Evolutionary conservation across 2,329 filamentous ascomycete species (phyloP).

Genomic region (Clarireedia paspali): DNA sequence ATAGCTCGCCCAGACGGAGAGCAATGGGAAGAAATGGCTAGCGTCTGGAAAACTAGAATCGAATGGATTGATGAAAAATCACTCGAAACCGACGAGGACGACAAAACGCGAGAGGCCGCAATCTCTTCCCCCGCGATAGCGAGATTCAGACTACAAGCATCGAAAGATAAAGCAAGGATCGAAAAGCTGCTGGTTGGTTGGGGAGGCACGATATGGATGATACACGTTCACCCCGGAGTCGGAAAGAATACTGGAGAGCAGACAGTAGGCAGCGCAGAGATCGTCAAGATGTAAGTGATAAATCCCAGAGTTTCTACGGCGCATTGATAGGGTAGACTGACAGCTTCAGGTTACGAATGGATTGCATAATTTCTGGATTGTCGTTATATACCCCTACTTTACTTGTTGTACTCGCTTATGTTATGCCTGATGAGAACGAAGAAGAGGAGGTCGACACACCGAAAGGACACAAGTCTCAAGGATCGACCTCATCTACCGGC

Average conservation of each 20-base stretch:
- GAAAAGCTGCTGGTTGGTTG: slow-evolving; percentile 90
- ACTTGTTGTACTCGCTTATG: slow-evolving; percentile 85
- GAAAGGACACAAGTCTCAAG: slow-evolving; percentile 30
- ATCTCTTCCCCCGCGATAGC: slow-evolving; percentile 38
- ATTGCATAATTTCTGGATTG: slow-evolving; percentile 96
- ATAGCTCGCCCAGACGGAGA: slow-evolving; percentile 80
- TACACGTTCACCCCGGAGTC: slow-evolving; percentile 71
- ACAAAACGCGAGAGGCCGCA: slow-evolving; percentile 26
- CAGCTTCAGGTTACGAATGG: slow-evolving; percentile 68
- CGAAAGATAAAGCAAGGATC: slow-evolving; percentile 40
- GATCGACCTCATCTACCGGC: slow-evolving; percentile 41
- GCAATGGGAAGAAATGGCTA: slow-evolving; percentile 93
- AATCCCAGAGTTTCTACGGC: not conserved
- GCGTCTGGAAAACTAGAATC: slow-evolving; percentile 84
- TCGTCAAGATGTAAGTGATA: slow-evolving; percentile 75
- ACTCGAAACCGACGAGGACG: slow-evolving; percentile 64
- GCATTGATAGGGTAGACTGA: slow-evolving; percentile 20
- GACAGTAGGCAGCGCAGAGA: slow-evolving; percentile 74
- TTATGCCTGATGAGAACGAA: slow-evolving; percentile 56
- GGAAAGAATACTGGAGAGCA: slow-evolving; percentile 63
- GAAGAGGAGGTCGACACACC: slow-evolving; percentile 28
- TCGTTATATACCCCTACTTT: slow-evolving; percentile 91
- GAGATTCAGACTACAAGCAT: slow-evolving; percentile 42
- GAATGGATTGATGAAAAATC: slow-evolving; percentile 88
- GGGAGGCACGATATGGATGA: slow-evolving; percentile 94